A percentile compares a stretch with the other conserved stretches of the same genome.
phyloP scores from a whole-genome alignment of 1,284 basidiomycete species.

The Puccinia triticina region DNA sequence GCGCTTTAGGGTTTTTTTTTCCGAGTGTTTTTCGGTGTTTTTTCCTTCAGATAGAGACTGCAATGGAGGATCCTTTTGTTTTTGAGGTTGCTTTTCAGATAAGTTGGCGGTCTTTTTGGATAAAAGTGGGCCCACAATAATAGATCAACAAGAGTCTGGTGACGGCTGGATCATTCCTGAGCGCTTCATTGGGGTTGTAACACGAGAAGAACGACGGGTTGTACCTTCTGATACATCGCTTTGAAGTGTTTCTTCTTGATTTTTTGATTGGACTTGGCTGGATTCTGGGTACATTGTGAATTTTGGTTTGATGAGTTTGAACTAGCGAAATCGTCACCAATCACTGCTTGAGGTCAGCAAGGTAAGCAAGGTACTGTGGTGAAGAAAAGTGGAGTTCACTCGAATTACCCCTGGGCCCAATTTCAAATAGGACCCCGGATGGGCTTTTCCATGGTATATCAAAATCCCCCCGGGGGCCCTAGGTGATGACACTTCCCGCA shows the following conservation, averaged over 20 bases:
- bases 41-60: background rate
- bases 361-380: too few species aligned
- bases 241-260: background rate
- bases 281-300: background rate
- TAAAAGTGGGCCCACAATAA: background rate
- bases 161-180: background rate
- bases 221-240: background rate
- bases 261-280: background rate
- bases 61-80: background rate
- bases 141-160: background rate
- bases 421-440: too few species aligned
- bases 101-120: background rate
- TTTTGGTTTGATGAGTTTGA: background rate
- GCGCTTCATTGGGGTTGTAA: background rate
- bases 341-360: too few species aligned
- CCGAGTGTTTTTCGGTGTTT: background rate
- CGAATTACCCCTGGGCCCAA: too few species aligned
- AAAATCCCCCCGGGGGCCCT: too few species aligned
- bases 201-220: background rate
- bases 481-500: too few species aligned
- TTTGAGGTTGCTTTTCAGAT: background rate
- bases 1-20: background rate
- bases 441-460: too few species aligned
- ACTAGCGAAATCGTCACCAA: background rate
- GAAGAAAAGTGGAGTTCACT: too few species aligned